A percentile compares a stretch with the other conserved stretches of the same genome.
phyloP scores from a whole-genome alignment of 352 stramenopile species.

The Phytopythium helicoides region DNA sequence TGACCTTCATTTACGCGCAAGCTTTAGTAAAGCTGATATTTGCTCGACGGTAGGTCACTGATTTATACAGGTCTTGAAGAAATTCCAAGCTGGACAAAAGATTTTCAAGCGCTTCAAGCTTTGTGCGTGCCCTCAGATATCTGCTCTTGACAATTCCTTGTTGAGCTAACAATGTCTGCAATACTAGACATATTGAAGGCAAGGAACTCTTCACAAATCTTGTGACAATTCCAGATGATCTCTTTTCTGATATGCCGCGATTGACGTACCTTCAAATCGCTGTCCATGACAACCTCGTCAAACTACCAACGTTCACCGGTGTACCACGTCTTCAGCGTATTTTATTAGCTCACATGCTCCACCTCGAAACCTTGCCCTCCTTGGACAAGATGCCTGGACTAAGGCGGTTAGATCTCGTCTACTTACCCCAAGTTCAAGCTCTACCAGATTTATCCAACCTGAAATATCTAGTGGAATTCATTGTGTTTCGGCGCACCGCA shows the following conservation, averaged over 20 bases:
- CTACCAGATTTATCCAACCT: conserved; percentile 19
- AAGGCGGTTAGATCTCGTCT: conserved; percentile 20
- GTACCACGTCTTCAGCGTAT: conserved; percentile 27
- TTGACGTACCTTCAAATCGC: conserved; percentile 35
- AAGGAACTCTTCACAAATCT: conserved; percentile 22
- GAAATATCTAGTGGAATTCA: conserved; percentile 15
- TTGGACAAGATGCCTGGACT: conserved; percentile 15
- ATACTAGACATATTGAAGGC: conserved; percentile 11
- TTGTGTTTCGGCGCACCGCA: conserved; percentile 12
- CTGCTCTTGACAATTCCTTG: no score
- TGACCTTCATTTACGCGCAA: no score
- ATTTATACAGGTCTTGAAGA: conserved; percentile 22
- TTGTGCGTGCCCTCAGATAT: no score
- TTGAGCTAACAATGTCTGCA: no score
- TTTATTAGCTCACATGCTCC: conserved; percentile 17
- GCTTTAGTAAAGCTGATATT: no score
- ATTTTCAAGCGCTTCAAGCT: conserved; percentile 30
- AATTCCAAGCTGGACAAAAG: conserved; percentile 22
- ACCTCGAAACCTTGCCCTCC: conserved; percentile 17
- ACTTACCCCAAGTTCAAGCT: conserved; percentile 9
- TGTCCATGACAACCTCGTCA: conserved; percentile 11
- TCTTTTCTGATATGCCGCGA: conserved; percentile 31
- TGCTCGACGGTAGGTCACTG: conserved; percentile 30
- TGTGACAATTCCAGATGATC: conserved; percentile 11
- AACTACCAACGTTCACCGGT: conserved; percentile 26